Evolutionary conservation across 2,329 filamentous ascomycete species (phyloP).

Genomic region (Tympanopsis confertula): DNA sequence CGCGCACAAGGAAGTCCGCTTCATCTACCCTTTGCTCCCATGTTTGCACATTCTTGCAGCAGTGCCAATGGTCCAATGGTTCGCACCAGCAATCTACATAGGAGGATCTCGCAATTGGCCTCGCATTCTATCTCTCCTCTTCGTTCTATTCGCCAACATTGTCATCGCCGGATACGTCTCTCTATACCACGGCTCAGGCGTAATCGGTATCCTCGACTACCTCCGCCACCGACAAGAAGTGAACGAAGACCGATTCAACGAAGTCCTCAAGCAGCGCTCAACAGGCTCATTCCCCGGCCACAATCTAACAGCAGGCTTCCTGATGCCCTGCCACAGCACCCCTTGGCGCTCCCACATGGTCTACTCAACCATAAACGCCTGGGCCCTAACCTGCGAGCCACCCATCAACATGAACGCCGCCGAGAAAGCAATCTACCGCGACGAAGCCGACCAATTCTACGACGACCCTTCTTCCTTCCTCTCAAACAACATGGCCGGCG

Average conservation of each 20-base stretch:
- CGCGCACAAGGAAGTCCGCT: conserved; percentile 59
- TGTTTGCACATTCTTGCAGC: conserved; percentile 47
- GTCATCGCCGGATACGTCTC: conserved; percentile 43
- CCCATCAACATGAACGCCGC: background rate
- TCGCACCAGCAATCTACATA: background rate
- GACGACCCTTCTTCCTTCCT: conserved; percentile 32
- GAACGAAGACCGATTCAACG: background rate
- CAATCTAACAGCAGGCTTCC: conserved; percentile 35
- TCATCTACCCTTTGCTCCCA: conserved; percentile 57
- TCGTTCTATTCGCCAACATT: conserved; percentile 36
- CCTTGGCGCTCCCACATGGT: conserved; percentile 54
- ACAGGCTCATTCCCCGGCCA: background rate
- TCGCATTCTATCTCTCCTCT: conserved; percentile 23
- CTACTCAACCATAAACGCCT: conserved; percentile 18
- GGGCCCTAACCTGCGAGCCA: conserved; percentile 1
- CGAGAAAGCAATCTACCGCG: conserved; percentile 40
- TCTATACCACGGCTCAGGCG: conserved; percentile 46
- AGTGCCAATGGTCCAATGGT: conserved; percentile 5
- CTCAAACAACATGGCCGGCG: conserved; percentile 8
- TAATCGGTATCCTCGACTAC: conserved; percentile 42
- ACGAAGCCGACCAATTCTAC: conserved; percentile 60
- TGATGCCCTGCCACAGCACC: conserved; percentile 64
- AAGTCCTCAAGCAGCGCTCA: no score
- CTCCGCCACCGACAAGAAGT: conserved; percentile 42
- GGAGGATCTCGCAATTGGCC: conserved; percentile 6